Evolutionary conservation across 495 filamentous ascomycete genomes (phyloP).

Genomic region (Penicillium egyptiacum): DNA sequence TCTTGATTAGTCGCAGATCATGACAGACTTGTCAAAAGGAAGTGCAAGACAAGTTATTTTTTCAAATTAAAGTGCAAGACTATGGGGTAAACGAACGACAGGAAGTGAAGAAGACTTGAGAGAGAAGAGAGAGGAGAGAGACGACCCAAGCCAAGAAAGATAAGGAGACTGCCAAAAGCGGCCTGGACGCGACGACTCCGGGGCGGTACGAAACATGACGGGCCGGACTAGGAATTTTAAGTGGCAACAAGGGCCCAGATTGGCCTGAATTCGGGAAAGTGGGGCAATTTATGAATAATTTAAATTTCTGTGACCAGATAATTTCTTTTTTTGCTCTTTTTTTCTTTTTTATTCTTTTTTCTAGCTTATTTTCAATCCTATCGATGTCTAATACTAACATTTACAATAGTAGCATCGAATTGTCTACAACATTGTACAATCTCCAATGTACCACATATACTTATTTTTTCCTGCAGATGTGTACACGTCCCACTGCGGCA

Average conservation of each 20-base stretch:
- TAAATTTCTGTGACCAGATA: slow-evolving; percentile 14
- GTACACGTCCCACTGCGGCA: background rate
- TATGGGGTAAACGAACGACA: slow-evolving; percentile 22
- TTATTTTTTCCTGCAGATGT: background rate
- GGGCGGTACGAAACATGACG: slow-evolving; percentile 27
- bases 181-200: slow-evolving; percentile 26
- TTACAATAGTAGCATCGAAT: no score
- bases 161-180: slow-evolving; percentile 26
- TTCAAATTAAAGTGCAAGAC: background rate
- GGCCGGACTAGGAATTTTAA: slow-evolving; percentile 14
- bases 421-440: no score
- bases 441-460: no score
- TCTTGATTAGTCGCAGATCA: slow-evolving; percentile 31
- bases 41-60: slow-evolving; percentile 3
- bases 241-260: background rate
- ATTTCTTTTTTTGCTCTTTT: background rate
- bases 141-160: slow-evolving; percentile 14
- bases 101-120: slow-evolving; percentile 10
- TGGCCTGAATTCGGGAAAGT: slow-evolving; percentile 15
- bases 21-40: slow-evolving; percentile 26
- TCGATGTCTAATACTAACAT: background rate
- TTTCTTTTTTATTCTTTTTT: background rate
- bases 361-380: background rate
- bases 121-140: slow-evolving; percentile 7
- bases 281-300: slow-evolving; percentile 13